Base-by-base conservation (phyloP, 1,139 yeast genomes). In the Taphrina wiesneri region DNA sequence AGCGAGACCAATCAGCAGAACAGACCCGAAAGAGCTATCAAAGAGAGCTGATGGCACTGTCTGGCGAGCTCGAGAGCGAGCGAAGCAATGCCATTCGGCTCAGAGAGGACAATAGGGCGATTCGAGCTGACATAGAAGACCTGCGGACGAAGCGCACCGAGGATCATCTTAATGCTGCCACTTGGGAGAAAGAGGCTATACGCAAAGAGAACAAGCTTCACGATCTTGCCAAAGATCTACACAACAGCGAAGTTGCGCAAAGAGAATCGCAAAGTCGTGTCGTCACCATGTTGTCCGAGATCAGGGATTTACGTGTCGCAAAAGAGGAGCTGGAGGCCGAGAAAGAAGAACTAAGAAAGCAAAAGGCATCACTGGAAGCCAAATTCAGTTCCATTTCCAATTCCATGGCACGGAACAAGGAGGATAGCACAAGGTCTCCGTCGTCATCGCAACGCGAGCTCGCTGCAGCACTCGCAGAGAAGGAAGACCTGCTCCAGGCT, bases 191-290 rank as follows among this genome's bases (percentile, higher is more conserved):
- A 28, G 83, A 81, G 67, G 81, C 81, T 65, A 76, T 80, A 6
- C 81, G 83, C 19, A 77, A 84, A 46, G 86, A 85, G 63, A 77
- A 79, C 39, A 86, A 85, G 67, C 79, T 83, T 60, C 80, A 79
- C 28, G 83, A 82, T 36, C 74, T 84, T 60, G 72, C 81, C 7
- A 81, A 79, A 52, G 85, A 84, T 68, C 83, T 83, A 67, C 83
- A 83, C 19, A 73, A 73, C 46, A 77, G 80, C 5, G 74, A 74
- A 39, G 71, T 74, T 34, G 79, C 80, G 28, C 77, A 76, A 63
- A 72, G 74, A 47, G 77, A 75, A 60, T 76, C 78, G 34, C 81
- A 79, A 67, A 72, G 73, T 45, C 74, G 78, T 36, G 72, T 77
- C 25, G 71, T 75, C 2, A 72, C 76, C 1, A 68, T 76, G 59